Evolutionary conservation across 2,329 filamentous ascomycete genomes (phyloP).

Genomic region (Xylaria polymorpha): DNA sequence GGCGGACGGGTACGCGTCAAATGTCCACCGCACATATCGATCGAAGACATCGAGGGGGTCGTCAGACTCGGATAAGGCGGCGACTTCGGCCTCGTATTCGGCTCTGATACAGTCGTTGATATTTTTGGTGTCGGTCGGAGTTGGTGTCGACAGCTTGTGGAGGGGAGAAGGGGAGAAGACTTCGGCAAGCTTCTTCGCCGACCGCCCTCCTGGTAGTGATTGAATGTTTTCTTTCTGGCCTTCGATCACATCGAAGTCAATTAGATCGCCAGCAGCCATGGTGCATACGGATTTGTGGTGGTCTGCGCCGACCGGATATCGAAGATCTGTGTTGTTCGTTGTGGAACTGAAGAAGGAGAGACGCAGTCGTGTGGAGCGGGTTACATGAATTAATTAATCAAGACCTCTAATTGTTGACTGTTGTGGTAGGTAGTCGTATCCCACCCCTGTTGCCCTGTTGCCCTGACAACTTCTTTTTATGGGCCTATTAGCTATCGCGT

Average conservation of each 20-base stretch:
- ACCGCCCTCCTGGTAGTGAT: constrained; percentile 85
- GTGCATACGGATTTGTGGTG: constrained; percentile 40
- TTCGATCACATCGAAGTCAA: constrained; percentile 93
- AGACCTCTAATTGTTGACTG: constrained; percentile 45
- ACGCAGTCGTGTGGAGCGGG: constrained; percentile 18
- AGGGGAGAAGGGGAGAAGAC: constrained; percentile 77
- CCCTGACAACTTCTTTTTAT: constrained; percentile 43
- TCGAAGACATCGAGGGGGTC: constrained; percentile 96
- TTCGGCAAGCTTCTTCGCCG: constrained; percentile 87
- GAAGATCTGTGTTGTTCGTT: constrained; percentile 41
- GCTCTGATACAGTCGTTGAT: constrained; percentile 82
- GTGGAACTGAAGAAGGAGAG: constrained; percentile 25
- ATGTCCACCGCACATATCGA: constrained; percentile 95
- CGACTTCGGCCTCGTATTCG: constrained; percentile 87
- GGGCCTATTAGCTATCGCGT: constrained; percentile 14
- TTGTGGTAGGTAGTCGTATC: constrained; percentile 41
- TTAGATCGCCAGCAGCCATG: constrained; percentile 66
- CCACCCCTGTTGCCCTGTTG: constrained; percentile 38
- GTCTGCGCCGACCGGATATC: constrained; percentile 32
- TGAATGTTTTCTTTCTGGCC: constrained; percentile 98
- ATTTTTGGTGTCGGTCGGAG: constrained; percentile 77
- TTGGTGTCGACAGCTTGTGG: constrained; percentile 69
- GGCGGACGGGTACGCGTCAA: constrained; percentile 93
- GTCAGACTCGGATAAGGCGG: constrained; percentile 83
- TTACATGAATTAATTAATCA: constrained; percentile 12